Evolutionary conservation across 352 stramenopile genomes (phyloP).

Genomic region (Pythium oligandrum): DNA sequence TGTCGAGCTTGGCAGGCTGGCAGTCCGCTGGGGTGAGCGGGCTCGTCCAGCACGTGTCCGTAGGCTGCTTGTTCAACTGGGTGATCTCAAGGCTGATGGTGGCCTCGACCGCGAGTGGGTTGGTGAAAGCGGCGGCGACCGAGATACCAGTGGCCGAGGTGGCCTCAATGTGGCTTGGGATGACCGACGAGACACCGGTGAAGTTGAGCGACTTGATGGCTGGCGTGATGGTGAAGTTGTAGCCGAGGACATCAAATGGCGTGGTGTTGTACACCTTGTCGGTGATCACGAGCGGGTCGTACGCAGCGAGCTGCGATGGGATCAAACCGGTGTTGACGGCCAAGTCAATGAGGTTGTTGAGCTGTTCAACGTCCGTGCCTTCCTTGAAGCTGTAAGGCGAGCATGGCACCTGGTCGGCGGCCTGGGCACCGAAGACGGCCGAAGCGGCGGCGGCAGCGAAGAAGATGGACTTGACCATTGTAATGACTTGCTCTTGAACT

Average conservation of each 20-base stretch:
- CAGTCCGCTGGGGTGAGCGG: slow-evolving; percentile 39
- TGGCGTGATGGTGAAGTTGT: slow-evolving; percentile 46
- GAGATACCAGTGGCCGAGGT: slow-evolving; percentile 29
- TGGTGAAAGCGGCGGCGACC: slow-evolving; percentile 39
- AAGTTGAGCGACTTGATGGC: slow-evolving; percentile 43
- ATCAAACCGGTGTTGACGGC: slow-evolving; percentile 21
- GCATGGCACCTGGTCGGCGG: too few relatives aligned
- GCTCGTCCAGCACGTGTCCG: slow-evolving; percentile 55
- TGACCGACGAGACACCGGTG: slow-evolving; percentile 33
- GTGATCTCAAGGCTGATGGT: slow-evolving; percentile 42
- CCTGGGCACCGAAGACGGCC: too few relatives aligned
- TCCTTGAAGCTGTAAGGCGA: too few relatives aligned
- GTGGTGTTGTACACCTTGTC: slow-evolving; percentile 35
- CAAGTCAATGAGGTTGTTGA: slow-evolving; percentile 45
- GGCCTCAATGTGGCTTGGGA: slow-evolving; percentile 42
- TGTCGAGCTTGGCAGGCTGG: slow-evolving; percentile 25
- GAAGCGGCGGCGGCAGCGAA: slow-evolving; percentile 14
- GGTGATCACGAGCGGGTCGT: slow-evolving; percentile 31
- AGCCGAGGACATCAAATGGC: slow-evolving; percentile 42
- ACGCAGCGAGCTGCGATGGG: slow-evolving; percentile 17
- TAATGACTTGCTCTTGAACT: not conserved
- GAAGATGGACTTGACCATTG: slow-evolving; percentile 36
- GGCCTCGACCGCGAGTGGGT: slow-evolving; percentile 27
- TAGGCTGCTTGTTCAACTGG: slow-evolving; percentile 57
- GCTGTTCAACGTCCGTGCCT: not conserved